Evolutionary conservation across 805 yeast species (phyloP).

Genomic region (Saturnispora galanensis): DNA sequence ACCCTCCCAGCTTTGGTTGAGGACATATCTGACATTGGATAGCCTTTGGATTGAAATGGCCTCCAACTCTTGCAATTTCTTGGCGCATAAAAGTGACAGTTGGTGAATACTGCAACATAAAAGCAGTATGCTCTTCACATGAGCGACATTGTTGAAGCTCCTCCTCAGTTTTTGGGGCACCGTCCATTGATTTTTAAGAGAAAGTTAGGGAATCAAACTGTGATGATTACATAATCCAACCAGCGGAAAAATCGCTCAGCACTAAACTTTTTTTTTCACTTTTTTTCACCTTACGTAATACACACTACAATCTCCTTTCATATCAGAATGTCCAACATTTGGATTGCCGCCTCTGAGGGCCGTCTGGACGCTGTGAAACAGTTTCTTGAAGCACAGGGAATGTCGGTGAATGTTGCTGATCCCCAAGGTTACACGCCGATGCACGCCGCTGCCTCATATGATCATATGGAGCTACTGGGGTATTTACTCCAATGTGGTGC

Average conservation of each 20-base stretch:
- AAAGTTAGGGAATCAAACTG: too few relatives aligned
- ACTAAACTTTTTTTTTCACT: not conserved
- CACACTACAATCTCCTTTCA: not conserved
- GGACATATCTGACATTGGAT: constrained; percentile 78
- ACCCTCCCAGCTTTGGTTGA: constrained; percentile 82
- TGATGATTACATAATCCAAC: too few relatives aligned
- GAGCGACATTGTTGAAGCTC: constrained; percentile 40
- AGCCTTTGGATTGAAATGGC: constrained; percentile 39
- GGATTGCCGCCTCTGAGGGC: constrained; percentile 94
- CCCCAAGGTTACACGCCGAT: constrained; percentile 93
- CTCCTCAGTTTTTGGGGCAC: constrained; percentile 1
- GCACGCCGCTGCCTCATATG: constrained; percentile 96
- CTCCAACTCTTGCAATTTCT: constrained; percentile 57
- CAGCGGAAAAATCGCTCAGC: not conserved
- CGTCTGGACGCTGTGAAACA: constrained; percentile 48
- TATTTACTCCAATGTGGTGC: constrained; percentile 56
- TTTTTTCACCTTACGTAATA: not conserved
- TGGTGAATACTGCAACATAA: constrained; percentile 76
- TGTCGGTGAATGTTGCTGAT: constrained; percentile 67
- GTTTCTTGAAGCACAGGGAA: constrained; percentile 39
- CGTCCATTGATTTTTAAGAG: not conserved
- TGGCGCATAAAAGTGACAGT: constrained; percentile 80
- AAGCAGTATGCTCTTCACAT: constrained; percentile 70
- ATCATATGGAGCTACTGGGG: constrained; percentile 58
- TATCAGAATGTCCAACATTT: constrained; percentile 43